phyloP scores from a whole-genome alignment of 78 protist genomes.

The Salpingoeca rosetta region DNA sequence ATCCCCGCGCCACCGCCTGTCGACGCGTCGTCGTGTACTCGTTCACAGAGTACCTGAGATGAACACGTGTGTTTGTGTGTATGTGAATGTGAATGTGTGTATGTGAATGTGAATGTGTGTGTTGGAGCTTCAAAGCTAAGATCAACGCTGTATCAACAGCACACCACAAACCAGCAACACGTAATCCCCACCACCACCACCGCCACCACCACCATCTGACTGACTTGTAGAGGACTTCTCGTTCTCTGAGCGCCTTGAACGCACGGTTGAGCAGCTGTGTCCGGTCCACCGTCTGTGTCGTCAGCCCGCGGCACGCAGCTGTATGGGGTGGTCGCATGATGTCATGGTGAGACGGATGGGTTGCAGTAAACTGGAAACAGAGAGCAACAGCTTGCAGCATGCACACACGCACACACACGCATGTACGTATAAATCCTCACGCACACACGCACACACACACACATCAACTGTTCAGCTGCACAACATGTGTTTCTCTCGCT shows the following conservation, averaged over 20 bases:
- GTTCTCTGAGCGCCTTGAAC: neutral
- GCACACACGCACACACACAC: no score
- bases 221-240: neutral
- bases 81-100: neutral
- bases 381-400: no score
- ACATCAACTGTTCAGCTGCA: no score
- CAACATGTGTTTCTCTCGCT: no score
- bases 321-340: no score
- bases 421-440: no score
- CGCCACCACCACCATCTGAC: no score
- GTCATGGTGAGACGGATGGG: no score
- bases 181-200: no score
- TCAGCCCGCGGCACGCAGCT: neutral
- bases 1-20: neutral
- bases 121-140: neutral
- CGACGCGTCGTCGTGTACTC: neutral
- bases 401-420: slow-evolving; percentile 8
- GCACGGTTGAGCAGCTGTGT: neutral
- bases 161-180: no score
- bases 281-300: neutral
- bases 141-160: no score
- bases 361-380: no score
- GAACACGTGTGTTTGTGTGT: neutral
- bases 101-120: neutral
- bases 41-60: neutral